A percentile compares a stretch with the other conserved stretches of the same genome.
phyloP scores from a whole-genome alignment of 2,329 filamentous ascomycete species.

The Colletotrichum gigasporum region DNA sequence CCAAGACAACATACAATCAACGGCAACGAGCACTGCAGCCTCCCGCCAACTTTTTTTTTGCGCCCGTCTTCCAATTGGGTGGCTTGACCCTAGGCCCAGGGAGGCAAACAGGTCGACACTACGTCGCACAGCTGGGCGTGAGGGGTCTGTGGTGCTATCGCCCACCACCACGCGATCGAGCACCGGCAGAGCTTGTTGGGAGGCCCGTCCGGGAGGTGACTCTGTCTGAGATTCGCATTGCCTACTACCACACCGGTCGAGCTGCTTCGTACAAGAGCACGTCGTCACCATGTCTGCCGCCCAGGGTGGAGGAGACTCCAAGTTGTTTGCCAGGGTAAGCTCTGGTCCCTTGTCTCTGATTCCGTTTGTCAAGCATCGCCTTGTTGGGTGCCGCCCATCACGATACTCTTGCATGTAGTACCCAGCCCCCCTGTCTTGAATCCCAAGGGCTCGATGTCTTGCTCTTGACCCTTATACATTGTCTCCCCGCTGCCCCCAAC shows the following conservation, averaged over 20 bases:
- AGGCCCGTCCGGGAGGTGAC: conserved; percentile 6
- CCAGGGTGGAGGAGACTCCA: conserved; percentile 88
- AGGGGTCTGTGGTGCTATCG: conserved; percentile 32
- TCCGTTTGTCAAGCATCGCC: background rate
- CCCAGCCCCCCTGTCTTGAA: conserved; percentile 4
- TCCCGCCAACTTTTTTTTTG: conserved; percentile 30
- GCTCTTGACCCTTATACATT: background rate
- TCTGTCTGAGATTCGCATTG: conserved; percentile 14
- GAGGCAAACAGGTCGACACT: conserved; percentile 19
- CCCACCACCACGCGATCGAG: conserved; percentile 24
- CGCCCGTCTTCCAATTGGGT: conserved; percentile 23
- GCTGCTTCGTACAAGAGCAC: background rate
- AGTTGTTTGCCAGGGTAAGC: conserved; percentile 96
- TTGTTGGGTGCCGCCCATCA: background rate
- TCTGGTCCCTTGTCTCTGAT: conserved; percentile 11
- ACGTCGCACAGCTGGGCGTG: conserved; percentile 27
- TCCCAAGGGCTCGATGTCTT: background rate
- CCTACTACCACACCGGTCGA: conserved; percentile 1
- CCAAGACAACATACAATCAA: conserved; percentile 18
- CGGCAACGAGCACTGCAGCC: conserved; percentile 29
- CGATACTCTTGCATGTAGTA: background rate
- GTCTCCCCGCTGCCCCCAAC: background rate
- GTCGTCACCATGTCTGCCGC: conserved; percentile 60
- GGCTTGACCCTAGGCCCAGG: conserved; percentile 10
- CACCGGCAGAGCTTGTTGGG: conserved; percentile 12